A percentile compares a stretch with the other conserved stretches of the same genome.
Conservation (phyloP, 2,329 filamentous ascomycete species). For the Cladorrhinum sp. region DNA sequence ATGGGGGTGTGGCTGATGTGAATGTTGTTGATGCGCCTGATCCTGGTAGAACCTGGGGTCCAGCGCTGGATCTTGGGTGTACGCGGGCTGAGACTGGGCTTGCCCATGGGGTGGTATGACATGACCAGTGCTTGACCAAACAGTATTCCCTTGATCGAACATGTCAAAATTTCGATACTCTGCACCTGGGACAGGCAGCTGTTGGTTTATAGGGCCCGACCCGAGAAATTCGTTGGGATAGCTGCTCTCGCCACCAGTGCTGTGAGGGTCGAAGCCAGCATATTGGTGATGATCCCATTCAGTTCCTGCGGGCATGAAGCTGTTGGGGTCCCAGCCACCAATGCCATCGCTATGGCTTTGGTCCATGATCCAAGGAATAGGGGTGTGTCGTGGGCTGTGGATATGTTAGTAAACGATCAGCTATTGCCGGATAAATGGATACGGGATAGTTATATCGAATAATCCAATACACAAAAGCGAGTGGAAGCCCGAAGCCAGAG, state of each 20-base stretch:
- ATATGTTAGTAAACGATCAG: not conserved
- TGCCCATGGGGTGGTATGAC: not conserved
- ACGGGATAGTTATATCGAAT: no score
- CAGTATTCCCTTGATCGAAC: conserved; percentile 6
- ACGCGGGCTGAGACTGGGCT: conserved; percentile 10
- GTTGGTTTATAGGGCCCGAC: conserved; percentile 14
- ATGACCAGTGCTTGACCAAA: conserved; percentile 19
- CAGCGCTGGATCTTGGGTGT: conserved; percentile 18
- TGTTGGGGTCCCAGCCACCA: conserved; percentile 23
- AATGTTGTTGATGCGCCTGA: conserved; percentile 12
- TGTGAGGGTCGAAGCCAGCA: conserved; percentile 16
- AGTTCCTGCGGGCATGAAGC: conserved; percentile 12
- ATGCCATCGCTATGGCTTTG: conserved; percentile 20
- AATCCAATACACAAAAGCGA: not conserved
- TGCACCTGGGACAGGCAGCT: conserved; percentile 16
- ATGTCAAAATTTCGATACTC: conserved; percentile 21
- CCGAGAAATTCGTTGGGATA: conserved; percentile 21
- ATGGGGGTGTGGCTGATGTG: conserved; percentile 7
- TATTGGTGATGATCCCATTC: conserved; percentile 23
- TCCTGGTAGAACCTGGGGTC: conserved; percentile 18
- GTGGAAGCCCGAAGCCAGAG: not conserved
- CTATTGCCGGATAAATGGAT: not conserved
- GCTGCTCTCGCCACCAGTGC: conserved; percentile 13
- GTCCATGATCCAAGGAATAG: conserved; percentile 19
- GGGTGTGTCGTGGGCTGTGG: not conserved